Base-by-base conservation (phyloP, 129 eudicot genomes). In the Chrysanthemum lavandulifolium region DNA sequence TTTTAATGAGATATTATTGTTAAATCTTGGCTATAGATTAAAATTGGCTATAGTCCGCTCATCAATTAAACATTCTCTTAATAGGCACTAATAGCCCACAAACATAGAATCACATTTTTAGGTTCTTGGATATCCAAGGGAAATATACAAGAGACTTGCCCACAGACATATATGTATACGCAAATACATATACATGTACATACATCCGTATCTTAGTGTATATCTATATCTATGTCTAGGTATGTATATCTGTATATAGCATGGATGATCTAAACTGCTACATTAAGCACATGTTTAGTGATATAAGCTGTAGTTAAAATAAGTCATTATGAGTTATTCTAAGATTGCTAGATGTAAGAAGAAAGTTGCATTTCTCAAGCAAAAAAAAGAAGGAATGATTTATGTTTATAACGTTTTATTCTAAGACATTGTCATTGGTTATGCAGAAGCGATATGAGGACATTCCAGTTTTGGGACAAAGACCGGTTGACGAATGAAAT, bases 361-460 rank as follows among this genome's bases (percentile, higher is more conserved):
- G 48, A 54, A 53, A 14, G 43, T 6, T 36, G 8, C 43, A 12
- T 73, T 73, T 50, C 29, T n/a, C 27, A 15, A 73, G 27, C 47
- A 4, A 18, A 31, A 6, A 51, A 11, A 23, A 10, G 65, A 63
- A 36, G 43, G 43, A 5, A 36, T 5, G 43, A 36, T 36, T 4
- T 36, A 4, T 36, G 43, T 36, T 36, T 40, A 40, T 61, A 36
- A 52, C 47, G 16, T 6, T 18, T 61, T 40, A 40, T 40, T 72
- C 61, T 69, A 73, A 79, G 61, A 45, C 43, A n/a, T 54, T 51
- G 5, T 7, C 23, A 12, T 60, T 60, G 68, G 50, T 85, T 55
- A 15, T 82, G 86, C 96, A 91, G 96, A 91, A 91, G 64, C 88
- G 90, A 36, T 91, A 88, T 6, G 97, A 91, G 81, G 97, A 91